Conservation (phyloP, 148 eudicot species). For the Limonium bicolor region DNA sequence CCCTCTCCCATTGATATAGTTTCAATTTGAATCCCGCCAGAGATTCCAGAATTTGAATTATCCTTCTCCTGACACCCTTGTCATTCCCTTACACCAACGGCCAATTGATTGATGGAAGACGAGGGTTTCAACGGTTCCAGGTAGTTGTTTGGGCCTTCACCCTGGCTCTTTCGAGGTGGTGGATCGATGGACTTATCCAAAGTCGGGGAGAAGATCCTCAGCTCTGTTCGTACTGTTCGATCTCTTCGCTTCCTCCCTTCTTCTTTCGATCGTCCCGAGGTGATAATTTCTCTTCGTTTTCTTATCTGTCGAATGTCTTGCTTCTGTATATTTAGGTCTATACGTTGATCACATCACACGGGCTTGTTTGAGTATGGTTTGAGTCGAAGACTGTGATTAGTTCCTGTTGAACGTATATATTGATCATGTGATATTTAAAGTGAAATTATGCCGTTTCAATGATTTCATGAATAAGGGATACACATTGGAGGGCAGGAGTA, state of each 20-base stretch:
- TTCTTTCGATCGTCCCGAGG: constrained; percentile 88
- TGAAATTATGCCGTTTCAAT: no score
- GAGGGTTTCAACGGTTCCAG: constrained; percentile 56
- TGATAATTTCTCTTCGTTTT: constrained; percentile 5
- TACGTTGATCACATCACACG: no score
- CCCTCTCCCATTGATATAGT: no score
- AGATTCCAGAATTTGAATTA: constrained; percentile 1
- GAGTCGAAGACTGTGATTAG: no score
- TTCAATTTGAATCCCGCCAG: constrained; percentile 4
- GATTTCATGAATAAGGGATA: no score
- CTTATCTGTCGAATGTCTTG: not conserved
- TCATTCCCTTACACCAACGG: constrained; percentile 1
- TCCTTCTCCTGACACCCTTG: not conserved
- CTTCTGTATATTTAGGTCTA: not conserved
- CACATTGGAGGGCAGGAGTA: no score
- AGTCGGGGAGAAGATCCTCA: constrained; percentile 74
- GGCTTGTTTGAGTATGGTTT: no score
- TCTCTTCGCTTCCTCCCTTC: constrained; percentile 72
- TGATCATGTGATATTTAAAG: no score
- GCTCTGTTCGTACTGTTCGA: constrained; percentile 83
- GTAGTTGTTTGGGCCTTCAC: constrained; percentile 56
- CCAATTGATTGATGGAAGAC: constrained; percentile 6
- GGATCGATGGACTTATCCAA: constrained; percentile 79
- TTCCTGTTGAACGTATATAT: no score
- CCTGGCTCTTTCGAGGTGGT: constrained; percentile 44